A percentile compares a stretch with the other conserved stretches of the same genome.
These are phyloP conservation scores for Fusarium sp. DNA, from an alignment of 2,329 filamentous ascomycete genomes.

Conservation along the genomic window DNA sequence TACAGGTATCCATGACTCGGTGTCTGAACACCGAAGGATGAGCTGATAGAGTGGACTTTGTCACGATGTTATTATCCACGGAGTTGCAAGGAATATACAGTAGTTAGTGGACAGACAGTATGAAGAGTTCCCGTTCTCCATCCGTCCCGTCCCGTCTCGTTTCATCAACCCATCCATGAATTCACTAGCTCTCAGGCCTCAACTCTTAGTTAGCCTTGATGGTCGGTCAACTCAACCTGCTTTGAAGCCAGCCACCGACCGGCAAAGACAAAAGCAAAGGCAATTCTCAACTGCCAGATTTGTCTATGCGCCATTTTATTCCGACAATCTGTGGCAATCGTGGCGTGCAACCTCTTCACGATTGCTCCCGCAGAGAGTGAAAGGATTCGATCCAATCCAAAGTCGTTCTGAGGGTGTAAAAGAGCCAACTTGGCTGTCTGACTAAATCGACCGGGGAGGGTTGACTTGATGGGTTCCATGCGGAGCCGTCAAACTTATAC, in stretches of 20 bases:
- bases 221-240: background rate
- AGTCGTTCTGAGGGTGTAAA: slow-evolving; percentile 26
- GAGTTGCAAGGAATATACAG: background rate
- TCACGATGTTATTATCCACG: slow-evolving; percentile 16
- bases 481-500: slow-evolving; percentile 22
- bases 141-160: slow-evolving; percentile 28
- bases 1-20: slow-evolving; percentile 7
- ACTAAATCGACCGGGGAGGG: background rate
- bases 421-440: background rate
- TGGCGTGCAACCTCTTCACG: slow-evolving; percentile 34
- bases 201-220: background rate
- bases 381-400: slow-evolving; percentile 12
- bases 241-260: background rate
- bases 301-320: slow-evolving; percentile 35
- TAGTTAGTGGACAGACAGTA: background rate
- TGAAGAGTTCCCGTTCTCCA: slow-evolving; percentile 7
- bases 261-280: background rate
- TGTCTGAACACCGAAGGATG: background rate
- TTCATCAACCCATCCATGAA: slow-evolving; percentile 20
- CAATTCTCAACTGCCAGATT: slow-evolving; percentile 17
- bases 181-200: background rate
- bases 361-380: background rate
- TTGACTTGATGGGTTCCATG: background rate
- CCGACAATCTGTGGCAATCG: slow-evolving; percentile 18
- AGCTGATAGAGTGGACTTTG: slow-evolving; percentile 8